These are phyloP conservation scores for Sindora glabra DNA, from an alignment of 306 rosid genomes.

Conservation along the genomic window DNA sequence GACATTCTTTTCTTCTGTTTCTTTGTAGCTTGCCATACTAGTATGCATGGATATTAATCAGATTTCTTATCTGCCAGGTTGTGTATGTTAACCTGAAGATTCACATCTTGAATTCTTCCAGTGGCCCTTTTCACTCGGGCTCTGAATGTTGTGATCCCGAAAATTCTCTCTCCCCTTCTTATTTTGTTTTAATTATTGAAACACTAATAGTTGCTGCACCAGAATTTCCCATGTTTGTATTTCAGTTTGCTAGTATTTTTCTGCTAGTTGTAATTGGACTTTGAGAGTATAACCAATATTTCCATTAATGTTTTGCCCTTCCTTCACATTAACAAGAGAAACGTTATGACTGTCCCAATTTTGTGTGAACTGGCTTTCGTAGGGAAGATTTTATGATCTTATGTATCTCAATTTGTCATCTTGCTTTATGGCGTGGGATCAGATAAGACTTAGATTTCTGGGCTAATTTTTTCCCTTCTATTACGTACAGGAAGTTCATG, in stretches of 20 bases:
- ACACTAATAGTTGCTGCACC: background rate
- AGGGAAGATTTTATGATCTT: background rate
- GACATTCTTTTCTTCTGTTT: no score
- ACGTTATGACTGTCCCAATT: background rate
- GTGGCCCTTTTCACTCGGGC: background rate
- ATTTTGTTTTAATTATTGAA: background rate
- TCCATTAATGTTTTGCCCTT: background rate
- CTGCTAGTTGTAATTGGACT: background rate
- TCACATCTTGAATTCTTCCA: background rate
- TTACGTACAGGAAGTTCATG: slow-evolving; percentile 81
- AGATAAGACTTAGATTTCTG: background rate
- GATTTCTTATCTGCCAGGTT: no score
- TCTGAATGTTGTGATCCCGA: no score
- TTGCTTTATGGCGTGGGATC: background rate
- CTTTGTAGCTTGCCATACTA: no score
- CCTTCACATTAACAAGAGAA: background rate
- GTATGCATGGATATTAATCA: no score
- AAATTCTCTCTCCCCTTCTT: background rate
- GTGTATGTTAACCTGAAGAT: background rate
- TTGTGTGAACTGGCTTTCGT: background rate
- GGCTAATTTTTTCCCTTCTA: background rate
- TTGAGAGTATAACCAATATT: background rate
- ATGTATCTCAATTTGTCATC: background rate
- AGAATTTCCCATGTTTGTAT: background rate
- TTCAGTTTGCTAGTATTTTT: no score